Base-by-base conservation (phyloP, 2,329 filamentous ascomycete species). In the Sclerotinia trifoliorum region DNA sequence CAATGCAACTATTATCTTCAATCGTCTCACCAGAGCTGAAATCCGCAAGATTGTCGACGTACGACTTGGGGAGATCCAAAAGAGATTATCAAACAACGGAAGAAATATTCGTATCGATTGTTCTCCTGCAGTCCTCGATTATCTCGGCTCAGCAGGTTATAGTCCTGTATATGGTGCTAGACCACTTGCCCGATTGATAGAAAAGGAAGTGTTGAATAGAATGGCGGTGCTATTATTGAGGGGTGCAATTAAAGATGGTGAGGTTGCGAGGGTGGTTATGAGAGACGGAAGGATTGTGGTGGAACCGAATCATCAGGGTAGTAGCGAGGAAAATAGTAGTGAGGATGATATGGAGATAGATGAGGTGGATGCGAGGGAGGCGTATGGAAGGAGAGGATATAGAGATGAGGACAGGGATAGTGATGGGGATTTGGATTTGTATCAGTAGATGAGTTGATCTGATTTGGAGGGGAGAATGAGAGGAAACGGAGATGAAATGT, bases 1-100 rank as follows among this genome's bases (percentile, higher is more conserved):
- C 83, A 94, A 88, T 81, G 95, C 91, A 70, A 92, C 90, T 66
- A 94, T 99, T 81, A 97, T 99, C 81, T 99, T 99, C 87, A 99
- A 99, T 84, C 91, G 95, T 60, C 90, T 99, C 67, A 94, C 92
- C 4, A 90, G 89, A 78, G 84, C 81, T 68, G 95, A 99, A 81
- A 99, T 99, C 76, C 90, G 95, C 77, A 93, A 88, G 82, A 98
- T 99, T 77, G 95, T 99, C 70, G 95, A 99, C 77, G 84, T 99
- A 29, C 90, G 95, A 56, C 85, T 99, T 46, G 69, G 71, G 3
- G 95, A 99, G 78, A 94, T 99, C 71, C 95, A 99, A 84, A 92
- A 92, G 78, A 92, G 95, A 54, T 87, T 99, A n/a, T 81, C 84
- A 44, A 84, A 89, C 76, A 99, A 99, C 77, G 89, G 90, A 69